Conservation (phyloP, 768 basidiomycete genomes). For the Boletus reticulatus region DNA sequence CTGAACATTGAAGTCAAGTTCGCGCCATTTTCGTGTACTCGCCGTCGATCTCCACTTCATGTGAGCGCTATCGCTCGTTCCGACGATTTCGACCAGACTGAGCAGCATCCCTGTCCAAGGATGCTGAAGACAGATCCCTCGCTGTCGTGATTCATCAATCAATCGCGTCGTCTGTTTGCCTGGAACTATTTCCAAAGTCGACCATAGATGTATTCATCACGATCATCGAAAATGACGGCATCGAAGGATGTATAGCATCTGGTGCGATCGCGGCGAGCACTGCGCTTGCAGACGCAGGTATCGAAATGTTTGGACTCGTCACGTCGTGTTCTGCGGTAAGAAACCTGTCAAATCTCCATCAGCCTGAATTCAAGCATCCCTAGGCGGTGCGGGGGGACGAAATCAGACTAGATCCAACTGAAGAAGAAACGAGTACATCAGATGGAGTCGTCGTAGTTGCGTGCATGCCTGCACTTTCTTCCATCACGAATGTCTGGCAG, state of each 20-base stretch:
- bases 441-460: slow-evolving; percentile 73
- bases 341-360: neutral
- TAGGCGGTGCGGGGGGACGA: slow-evolving; percentile 58
- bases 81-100: neutral
- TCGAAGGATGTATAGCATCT: slow-evolving; percentile 85
- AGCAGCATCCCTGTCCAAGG: slow-evolving; percentile 48
- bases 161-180: slow-evolving; percentile 75
- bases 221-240: slow-evolving; percentile 88
- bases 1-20: slow-evolving; percentile 97
- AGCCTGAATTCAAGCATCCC: slow-evolving; percentile 4
- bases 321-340: slow-evolving; percentile 78
- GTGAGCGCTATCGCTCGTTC: slow-evolving; percentile 45
- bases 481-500: slow-evolving; percentile 85
- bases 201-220: slow-evolving; percentile 90
- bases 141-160: slow-evolving; percentile 85
- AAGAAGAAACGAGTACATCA: slow-evolving; percentile 57
- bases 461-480: slow-evolving; percentile 85
- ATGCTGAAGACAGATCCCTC: slow-evolving; percentile 89
- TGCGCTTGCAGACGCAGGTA: slow-evolving; percentile 89
- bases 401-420: slow-evolving; percentile 79
- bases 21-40: slow-evolving; percentile 84
- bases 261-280: slow-evolving; percentile 86
- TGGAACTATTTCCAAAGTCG: slow-evolving; percentile 92
- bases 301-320: slow-evolving; percentile 88
- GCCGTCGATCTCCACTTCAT: slow-evolving; percentile 78